Evolutionary conservation across 108 stramenopile species (phyloP), one percentile per base, ranked within the genome.

Genomic region (Skeletonema potamos): DNA sequence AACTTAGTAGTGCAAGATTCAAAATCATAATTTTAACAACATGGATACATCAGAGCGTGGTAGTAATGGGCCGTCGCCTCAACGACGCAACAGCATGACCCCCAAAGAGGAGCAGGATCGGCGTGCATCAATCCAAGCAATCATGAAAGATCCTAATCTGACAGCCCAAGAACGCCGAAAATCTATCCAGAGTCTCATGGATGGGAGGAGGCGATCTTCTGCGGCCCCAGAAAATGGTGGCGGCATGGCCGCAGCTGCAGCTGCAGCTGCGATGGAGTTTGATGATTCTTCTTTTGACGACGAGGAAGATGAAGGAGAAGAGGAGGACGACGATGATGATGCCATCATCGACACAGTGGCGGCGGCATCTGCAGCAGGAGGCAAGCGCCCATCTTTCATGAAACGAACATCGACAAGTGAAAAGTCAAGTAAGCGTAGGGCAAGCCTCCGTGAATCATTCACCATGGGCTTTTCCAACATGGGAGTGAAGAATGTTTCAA

Each of bases 161-260:
- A 82, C 85, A 12, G 79, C 80, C 1, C 73, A 76, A 4, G 91
- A 92, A 62, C 79, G 89, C 34, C 81, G 90, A 8, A 79, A 82
- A 59, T 89, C 89, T 9, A 92, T 94, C 64, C 91, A 92, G 74
- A 75, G 66, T 60, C 68, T 94, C 32, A 94, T 94, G 93, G 93
- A 94, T 81, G 93, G 93, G n/a, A 72, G 93, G 34, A 64, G 93
- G 54, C 74, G 87, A 20, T 85, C 84, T n/a, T 79, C 77, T 44
- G 79, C 60, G 81, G 73, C 62, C 73, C 81, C 11, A 70, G 60
- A 61, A 6, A 26, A 34, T 18, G 17, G 24, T 4, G 68, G 58
- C 6, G 34, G 30, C 26, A 71, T 64, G 55, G 33, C 26, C 26
- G 27, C 22, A 22, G 64, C 68, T 54, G 64, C 74, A 1, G 71